These are phyloP conservation scores for Magnolia officinalis DNA, from an alignment of 164 flowering plant genomes.

Conservation along the genomic window DNA sequence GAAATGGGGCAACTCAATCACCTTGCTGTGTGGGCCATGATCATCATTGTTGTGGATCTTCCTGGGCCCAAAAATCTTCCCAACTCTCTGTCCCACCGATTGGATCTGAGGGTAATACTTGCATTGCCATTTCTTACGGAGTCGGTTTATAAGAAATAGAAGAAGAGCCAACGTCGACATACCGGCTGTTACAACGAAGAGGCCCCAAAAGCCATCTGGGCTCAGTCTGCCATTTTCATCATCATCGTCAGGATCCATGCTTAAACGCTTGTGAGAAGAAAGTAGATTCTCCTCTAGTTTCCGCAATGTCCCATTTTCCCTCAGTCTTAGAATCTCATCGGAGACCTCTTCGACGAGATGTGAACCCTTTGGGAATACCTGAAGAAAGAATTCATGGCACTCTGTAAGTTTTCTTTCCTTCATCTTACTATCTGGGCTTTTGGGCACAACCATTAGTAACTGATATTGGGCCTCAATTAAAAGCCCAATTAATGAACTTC, in stretches of 20 bases:
- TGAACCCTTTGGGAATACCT: constrained; percentile 26
- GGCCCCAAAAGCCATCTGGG: constrained; percentile 16
- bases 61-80: neutral
- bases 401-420: too few relatives aligned
- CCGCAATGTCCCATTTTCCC: constrained; percentile 11
- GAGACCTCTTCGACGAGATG: constrained; percentile 10
- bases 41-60: too few relatives aligned
- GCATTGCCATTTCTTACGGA: neutral
- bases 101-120: neutral
- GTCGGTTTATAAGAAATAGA: neutral
- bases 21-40: neutral
- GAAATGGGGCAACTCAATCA: neutral
- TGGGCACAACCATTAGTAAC: too few relatives aligned
- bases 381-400: neutral
- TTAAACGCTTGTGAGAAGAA: constrained; percentile 3
- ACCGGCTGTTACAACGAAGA: constrained; percentile 15
- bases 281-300: constrained; percentile 8
- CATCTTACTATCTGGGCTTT: too few relatives aligned
- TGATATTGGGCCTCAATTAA: neutral
- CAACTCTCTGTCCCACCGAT: neutral
- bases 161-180: constrained; percentile 14
- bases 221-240: constrained; percentile 12
- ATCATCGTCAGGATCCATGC: neutral
- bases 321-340: constrained; percentile 13
- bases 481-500: neutral